Evolutionary conservation across 257 asterid genomes (phyloP), one percentile per base, ranked within the genome.

Genomic region (Coffea canephora): DNA sequence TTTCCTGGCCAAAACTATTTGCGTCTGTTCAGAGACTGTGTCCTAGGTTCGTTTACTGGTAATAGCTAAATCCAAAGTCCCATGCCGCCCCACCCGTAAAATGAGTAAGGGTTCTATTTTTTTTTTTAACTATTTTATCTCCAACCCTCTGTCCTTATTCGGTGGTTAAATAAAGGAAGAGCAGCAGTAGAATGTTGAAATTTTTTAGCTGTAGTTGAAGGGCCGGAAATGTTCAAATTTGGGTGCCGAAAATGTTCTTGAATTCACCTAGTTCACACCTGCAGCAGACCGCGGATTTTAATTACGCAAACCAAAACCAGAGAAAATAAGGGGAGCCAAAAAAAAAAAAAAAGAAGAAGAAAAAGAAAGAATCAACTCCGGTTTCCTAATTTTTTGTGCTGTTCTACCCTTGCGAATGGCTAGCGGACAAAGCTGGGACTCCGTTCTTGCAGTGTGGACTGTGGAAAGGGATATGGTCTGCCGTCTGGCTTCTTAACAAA

Each of bases 171-270:
- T 12, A 34, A 12, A 4, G n/a, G 48, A 34, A 67, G 9, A 31
- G 48, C 12, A 6, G 48, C 1, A 7, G 45, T 45, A 21, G 74
- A 23, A 46, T 14, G 64, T 25, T 72, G 76, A 50, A 72, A 25
- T 14, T 7, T 49, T 9, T n/a, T 11, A 6, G 59, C 18, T 25
- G 13, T 6, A 71, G 14, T 5, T 71, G 31, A 13, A 12, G 62
- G 57, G 43, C 43, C 2, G 76, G 62, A 71, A 48, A n/a, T 48
- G 10, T 48, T n/a, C 76, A 71, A 71, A 71, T 13, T 71, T 71
- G 76, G n/a, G 8, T 48, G 76, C 43, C 8, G 43, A 2, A 18
- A n/a, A 43, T 46, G 48, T 46, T 71, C 23, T 46, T 46, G 11
- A n/a, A 48, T 3, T 48, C 23, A 71, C 27, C 16, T 0, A 15